Conservation (phyloP, 2,329 filamentous ascomycete species). For the Aspergillus calidoustus region DNA sequence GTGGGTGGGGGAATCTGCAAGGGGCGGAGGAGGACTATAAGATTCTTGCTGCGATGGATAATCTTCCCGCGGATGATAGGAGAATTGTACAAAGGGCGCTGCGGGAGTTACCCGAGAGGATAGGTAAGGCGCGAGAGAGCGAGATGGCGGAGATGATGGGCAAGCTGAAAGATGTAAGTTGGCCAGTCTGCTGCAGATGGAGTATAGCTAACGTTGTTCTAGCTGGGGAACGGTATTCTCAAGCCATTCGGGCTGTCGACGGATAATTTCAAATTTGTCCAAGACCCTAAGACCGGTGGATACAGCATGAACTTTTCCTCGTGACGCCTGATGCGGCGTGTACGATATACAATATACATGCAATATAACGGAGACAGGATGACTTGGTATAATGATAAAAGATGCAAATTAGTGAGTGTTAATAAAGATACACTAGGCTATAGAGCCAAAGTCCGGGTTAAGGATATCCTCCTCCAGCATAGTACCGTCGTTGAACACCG, state of each 20-base stretch:
- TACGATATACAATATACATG: not conserved
- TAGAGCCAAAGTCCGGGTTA: slow-evolving; percentile 2
- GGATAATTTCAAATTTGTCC: slow-evolving; percentile 90
- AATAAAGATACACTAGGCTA: not conserved
- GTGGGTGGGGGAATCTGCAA: slow-evolving; percentile 79
- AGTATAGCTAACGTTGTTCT: slow-evolving; percentile 17
- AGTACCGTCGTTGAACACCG: slow-evolving; percentile 16
- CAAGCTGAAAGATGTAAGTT: slow-evolving; percentile 78
- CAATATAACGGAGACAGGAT: not conserved
- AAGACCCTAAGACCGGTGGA: slow-evolving; percentile 85
- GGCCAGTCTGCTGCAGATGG: not conserved
- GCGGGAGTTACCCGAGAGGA: slow-evolving; percentile 65
- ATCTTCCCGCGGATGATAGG: slow-evolving; percentile 68
- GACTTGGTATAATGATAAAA: not conserved
- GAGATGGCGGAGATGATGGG: slow-evolving; percentile 98
- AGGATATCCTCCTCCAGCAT: slow-evolving; percentile 7
- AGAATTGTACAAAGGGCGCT: slow-evolving; percentile 71
- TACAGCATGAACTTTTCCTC: slow-evolving; percentile 87
- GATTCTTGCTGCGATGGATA: slow-evolving; percentile 61
- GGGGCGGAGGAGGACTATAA: slow-evolving; percentile 83
- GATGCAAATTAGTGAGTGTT: not conserved
- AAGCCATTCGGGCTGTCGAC: slow-evolving; percentile 94
- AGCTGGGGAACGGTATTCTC: slow-evolving; percentile 86
- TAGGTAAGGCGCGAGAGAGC: slow-evolving; percentile 78
- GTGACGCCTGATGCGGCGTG: slow-evolving; percentile 17